Base-by-base conservation (phyloP, 1,139 yeast genomes). In the Lodderomyces margitis region DNA sequence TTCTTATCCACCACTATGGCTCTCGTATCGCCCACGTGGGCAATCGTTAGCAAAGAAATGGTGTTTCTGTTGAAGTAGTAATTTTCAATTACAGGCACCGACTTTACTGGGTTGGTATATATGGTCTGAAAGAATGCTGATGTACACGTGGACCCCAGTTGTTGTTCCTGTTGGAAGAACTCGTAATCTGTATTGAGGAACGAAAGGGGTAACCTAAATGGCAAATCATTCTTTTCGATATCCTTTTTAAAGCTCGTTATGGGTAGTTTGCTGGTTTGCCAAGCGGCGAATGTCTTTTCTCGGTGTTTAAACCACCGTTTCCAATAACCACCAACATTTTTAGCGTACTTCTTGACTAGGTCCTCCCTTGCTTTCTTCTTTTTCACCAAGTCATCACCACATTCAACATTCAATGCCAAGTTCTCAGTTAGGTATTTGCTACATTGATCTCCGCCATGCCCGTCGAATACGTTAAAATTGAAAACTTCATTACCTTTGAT, bases 11-110 rank as follows among this genome's bases (percentile, higher is more conserved):
- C 87, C 19, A 92, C 56, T 5, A 92, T 75, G n/a, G 95, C 91
- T 49, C 87, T 75, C 3, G 97, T 87, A 58, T 92, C 98, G 3
- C 98, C 98, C n/a, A 91, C 83, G 58, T 92, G 98, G 1, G 95
- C 92, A 17, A 91, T 78, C 1, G 87, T 75, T 32, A 92, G 62
- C 53, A 81, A 81, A 23, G 88, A 74, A 14, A 86, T 68, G n/a
- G 87, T 83, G 19, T 73, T 69, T 15, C 83, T 77, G 49, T 83
- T 80, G 70, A 92, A 92, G 64, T 77, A 89, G 54, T 75, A 81
- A 46, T 74, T 68, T 31, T 68, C 75, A 41, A 56, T 59, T 23
- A 58, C 62, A 8, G 64, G 64, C 38, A 51, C 52, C 16, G 37
- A 39, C 58, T 45, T 68, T 62, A 41, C 59, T 6, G 55, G 56